Evolutionary conservation across 257 asterid species (phyloP).

Genomic region (Primulina tabacum): DNA sequence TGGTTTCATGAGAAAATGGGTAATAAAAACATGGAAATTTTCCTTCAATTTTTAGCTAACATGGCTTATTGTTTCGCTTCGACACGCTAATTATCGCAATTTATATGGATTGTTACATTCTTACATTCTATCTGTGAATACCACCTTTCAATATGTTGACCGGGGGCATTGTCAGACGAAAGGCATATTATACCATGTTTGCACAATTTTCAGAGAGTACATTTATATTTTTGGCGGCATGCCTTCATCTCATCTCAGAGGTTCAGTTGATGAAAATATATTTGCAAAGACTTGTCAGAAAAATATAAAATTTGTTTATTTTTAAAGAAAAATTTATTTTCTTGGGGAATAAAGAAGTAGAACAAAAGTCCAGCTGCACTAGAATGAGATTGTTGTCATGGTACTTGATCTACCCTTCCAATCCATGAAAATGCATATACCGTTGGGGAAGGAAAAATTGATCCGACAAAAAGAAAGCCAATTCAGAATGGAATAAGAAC

Average conservation of each 20-base stretch:
- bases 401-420: neutral
- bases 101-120: too few relatives aligned
- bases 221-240: neutral
- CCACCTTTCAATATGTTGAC: neutral
- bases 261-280: neutral
- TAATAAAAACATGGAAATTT: neutral
- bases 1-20: conserved; percentile 4
- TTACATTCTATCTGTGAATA: neutral
- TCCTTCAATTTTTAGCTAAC: neutral
- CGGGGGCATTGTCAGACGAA: neutral
- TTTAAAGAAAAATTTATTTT: neutral
- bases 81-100: too few relatives aligned
- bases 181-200: neutral
- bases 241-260: conserved; percentile 11
- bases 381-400: neutral
- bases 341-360: neutral
- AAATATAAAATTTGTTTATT: neutral
- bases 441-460: neutral
- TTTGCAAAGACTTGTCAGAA: neutral
- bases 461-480: too few relatives aligned
- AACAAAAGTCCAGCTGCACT: neutral
- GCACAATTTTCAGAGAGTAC: neutral
- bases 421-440: neutral
- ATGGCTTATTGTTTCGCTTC: neutral
- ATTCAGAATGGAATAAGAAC: neutral